Percentiles rank a stretch among this genome's conserved stretches.
Conservation (phyloP, 331 rosid species). For the Arachis monticola region DNA sequence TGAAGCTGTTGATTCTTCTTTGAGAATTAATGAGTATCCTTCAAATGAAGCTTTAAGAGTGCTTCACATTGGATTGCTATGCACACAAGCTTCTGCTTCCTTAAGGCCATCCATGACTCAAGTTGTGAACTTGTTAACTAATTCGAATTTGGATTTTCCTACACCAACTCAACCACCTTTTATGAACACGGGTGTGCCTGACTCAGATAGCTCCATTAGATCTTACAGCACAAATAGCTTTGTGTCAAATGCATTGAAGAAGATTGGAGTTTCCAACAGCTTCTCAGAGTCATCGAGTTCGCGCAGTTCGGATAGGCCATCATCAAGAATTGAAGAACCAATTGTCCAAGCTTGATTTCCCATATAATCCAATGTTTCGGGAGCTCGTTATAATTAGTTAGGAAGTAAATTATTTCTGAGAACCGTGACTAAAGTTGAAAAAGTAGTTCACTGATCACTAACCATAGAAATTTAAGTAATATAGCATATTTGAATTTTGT, state of each 20-base stretch:
- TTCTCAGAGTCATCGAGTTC: slow-evolving; percentile 50
- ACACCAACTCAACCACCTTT: slow-evolving; percentile 80
- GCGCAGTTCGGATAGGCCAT: slow-evolving; percentile 46
- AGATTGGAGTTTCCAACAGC: slow-evolving; percentile 50
- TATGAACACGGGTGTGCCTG: slow-evolving; percentile 50
- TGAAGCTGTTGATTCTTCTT: slow-evolving; percentile 62
- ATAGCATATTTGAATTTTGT: not conserved
- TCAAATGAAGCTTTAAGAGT: slow-evolving; percentile 54
- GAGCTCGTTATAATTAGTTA: not conserved
- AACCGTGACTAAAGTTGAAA: not conserved
- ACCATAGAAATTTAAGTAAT: slow-evolving; percentile 6
- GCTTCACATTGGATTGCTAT: slow-evolving; percentile 73
- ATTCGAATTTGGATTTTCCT: slow-evolving; percentile 49
- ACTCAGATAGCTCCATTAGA: slow-evolving; percentile 47
- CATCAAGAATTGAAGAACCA: slow-evolving; percentile 42
- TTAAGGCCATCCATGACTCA: slow-evolving; percentile 72
- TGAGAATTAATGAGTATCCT: slow-evolving; percentile 54
- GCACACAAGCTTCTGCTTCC: slow-evolving; percentile 80
- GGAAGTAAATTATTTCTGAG: not conserved
- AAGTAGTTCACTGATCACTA: slow-evolving; percentile 11
- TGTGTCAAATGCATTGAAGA: slow-evolving; percentile 53
- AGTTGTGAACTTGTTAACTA: slow-evolving; percentile 59
- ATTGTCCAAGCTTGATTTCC: slow-evolving; percentile 29
- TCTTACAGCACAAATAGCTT: slow-evolving; percentile 55
- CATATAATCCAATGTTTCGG: slow-evolving; percentile 14